Conservation (phyloP, 345 rosid species). For the Populus tremula region DNA sequence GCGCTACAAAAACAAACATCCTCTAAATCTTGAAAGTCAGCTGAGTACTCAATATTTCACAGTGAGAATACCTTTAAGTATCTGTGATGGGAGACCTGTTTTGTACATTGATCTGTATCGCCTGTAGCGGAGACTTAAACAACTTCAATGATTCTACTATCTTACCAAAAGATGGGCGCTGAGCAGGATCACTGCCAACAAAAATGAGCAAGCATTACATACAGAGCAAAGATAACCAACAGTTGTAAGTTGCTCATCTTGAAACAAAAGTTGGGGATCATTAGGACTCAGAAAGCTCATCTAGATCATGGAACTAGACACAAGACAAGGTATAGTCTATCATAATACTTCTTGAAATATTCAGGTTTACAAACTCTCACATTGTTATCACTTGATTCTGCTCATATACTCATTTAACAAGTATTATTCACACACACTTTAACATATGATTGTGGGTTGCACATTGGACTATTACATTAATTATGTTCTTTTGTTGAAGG, state of each 20-base stretch:
- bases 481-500: too few relatives aligned
- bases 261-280: not conserved
- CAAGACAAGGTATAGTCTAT: not conserved
- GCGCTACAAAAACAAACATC: too few relatives aligned
- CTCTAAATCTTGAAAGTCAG: not conserved
- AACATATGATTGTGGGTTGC: too few relatives aligned
- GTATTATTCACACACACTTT: too few relatives aligned
- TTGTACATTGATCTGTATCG: conserved; percentile 55
- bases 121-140: conserved; percentile 68
- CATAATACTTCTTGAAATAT: too few relatives aligned
- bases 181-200: conserved; percentile 56
- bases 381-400: too few relatives aligned
- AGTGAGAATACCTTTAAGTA: not conserved
- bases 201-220: conserved; percentile 6
- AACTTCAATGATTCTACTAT: conserved; percentile 69
- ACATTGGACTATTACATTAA: too few relatives aligned
- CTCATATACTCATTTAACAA: too few relatives aligned
- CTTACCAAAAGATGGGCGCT: conserved; percentile 65
- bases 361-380: too few relatives aligned
- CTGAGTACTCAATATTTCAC: not conserved
- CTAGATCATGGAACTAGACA: not conserved
- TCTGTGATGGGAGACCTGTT: not conserved
- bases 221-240: not conserved
- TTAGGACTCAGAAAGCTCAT: not conserved
- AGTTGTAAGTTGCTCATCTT: not conserved